Evolutionary conservation across 306 rosid species (phyloP), one percentile per base, ranked within the genome.

Genomic region (Sophora flavescens): DNA sequence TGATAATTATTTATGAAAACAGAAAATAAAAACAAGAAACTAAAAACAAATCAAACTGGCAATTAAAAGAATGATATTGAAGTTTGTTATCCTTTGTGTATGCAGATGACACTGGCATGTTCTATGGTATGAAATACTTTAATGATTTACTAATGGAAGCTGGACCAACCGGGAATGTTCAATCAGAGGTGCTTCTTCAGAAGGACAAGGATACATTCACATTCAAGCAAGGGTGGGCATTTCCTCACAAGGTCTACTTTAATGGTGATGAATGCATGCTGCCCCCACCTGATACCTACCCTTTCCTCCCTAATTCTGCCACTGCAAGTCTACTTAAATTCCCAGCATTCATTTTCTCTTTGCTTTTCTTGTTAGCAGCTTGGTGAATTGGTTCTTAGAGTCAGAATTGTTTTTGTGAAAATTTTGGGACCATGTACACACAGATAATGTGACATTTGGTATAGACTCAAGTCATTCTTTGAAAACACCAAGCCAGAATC

Each of bases 61-160:
- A 50, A 50, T 61, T 58, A 17, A 16, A 68, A 71, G 69, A 30
- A 78, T 66, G 72, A 57, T 36, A 35, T 11, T 77, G 28, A 76
- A 70, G 52, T 16, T 11, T 42, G 12, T 63, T 13, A 26, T 54
- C 35, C 15, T 75, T 75, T 71, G 8, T 51, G 0, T 82, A 4
- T 85, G 87, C 97, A 92, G 97, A 92, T 79, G 99, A 95, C 72
- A 92, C 97, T 0, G 96, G 97, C 26, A 95, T 95, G 97, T 95
- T 95, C 77, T 87, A 80, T 38, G 97, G 99, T 14, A 81, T 77
- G 91, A 92, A 95, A 63, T 89, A 83, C 89, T 92, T 76, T 44
- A 90, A 90, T 74, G 97, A 95, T 69, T 75, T 87, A 13, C 67
- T 95, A 51, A 88, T 90, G 97, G 89, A 95, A 85, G 98, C 97